Percentiles rank a stretch among this genome's conserved stretches.
Evolutionary conservation across 768 basidiomycete species (phyloP).

Genomic region (Kwoniella europaea): DNA sequence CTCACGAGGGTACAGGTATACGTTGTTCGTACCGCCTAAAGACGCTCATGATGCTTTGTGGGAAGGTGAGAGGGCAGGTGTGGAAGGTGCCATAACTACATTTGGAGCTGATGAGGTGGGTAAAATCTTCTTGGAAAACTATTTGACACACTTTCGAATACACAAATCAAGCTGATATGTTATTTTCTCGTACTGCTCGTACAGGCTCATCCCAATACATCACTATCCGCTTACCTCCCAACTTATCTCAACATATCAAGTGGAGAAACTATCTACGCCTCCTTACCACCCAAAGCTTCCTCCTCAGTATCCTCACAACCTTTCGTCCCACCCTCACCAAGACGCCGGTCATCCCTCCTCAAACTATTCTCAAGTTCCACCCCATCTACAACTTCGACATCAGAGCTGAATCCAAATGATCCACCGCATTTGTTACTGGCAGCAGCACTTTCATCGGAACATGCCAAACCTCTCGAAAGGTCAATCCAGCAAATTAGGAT

Average conservation of each 20-base stretch:
- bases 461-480: conserved; percentile 66
- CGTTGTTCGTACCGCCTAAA: conserved; percentile 77
- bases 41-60: conserved; percentile 81
- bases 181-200: not conserved
- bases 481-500: conserved; percentile 73
- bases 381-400: conserved; percentile 8
- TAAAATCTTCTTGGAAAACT: not conserved
- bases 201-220: conserved; percentile 45
- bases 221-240: conserved; percentile 63
- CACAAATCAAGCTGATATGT: not conserved
- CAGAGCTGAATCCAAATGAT: conserved; percentile 27
- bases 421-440: conserved; percentile 55
- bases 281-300: conserved; percentile 58
- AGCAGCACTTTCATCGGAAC: conserved; percentile 61
- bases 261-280: conserved; percentile 61
- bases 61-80: conserved; percentile 83
- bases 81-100: conserved; percentile 67
- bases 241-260: conserved; percentile 60
- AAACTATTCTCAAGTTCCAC: conserved; percentile 59
- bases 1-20: conserved; percentile 81
- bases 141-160: not conserved
- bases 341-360: conserved; percentile 66
- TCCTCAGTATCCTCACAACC: conserved; percentile 48
- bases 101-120: conserved; percentile 78
- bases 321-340: conserved; percentile 58